Base-by-base conservation (phyloP, 768 basidiomycete species). In the Naematelia encephala region DNA sequence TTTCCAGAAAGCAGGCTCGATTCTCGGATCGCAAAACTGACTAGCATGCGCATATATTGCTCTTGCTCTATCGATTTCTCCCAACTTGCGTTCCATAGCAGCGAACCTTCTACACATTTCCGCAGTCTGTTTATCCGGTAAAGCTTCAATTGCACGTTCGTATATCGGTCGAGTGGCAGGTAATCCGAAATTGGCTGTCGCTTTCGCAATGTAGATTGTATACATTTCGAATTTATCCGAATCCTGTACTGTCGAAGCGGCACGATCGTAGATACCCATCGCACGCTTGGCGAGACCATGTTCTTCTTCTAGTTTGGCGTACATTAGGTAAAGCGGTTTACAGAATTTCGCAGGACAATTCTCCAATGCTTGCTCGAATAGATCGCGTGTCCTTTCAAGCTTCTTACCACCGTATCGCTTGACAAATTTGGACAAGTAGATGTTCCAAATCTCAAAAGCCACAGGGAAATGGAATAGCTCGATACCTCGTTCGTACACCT, bases 401-500 rank as follows among this genome's bases (percentile, higher is more conserved):
- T 97, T 99, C 44, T 87, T 82, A 3, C 96, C 96, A 28, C 89
- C 91, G 78, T 93, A 97, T 79, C 96, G 89, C 78, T 91, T 92
- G 59, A 93, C 84, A 75, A 99, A 99, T 78, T 98, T 98, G 45
- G 90, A 87, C 19, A 99, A 80, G 77, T 98, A 99, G 54, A 96
- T 96, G 76, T 99, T 98, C 94, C 96, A 98, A 63, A 99, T 86
- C 78, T 99, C 96, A 77, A 97, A 98, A 2, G 91, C 93, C 61
- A 98, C 86, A 0, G 96, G 96, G 82, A 90, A 98, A 8, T 93
- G 94, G 81, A 98, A 98, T 27, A 98, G 80, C 64, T 98, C 94
- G 10, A 94, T 91, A 48, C 96, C 96, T 23, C 93, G 86, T 75
- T 98, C 96, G 74, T 97, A 99, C 23, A 94, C 88, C 88, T 89